phyloP scores from a whole-genome alignment of 73 alveolate species.

The Tetrahymena thermophila region DNA sequence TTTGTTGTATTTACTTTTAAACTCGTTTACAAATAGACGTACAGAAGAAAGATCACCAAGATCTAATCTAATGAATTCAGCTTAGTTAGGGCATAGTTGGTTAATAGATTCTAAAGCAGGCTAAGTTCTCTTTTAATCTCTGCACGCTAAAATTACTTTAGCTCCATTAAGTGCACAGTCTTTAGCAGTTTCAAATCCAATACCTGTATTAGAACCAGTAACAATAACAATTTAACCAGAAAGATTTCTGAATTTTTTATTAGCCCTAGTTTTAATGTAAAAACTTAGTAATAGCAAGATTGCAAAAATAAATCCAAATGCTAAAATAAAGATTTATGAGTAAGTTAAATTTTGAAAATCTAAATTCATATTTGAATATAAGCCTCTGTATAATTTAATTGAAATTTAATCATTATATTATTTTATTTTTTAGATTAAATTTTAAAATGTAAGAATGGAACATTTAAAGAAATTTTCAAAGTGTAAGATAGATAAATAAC shows the following conservation, averaged over 20 bases:
- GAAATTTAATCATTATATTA: too few relatives aligned
- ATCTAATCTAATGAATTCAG: constrained; percentile 9
- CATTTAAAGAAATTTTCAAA: too few relatives aligned
- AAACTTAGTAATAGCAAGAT: neutral
- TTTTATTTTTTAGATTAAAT: too few relatives aligned
- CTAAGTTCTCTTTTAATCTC: neutral
- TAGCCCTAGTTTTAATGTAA: neutral
- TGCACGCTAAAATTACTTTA: constrained; percentile 13
- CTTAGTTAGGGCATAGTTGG: neutral
- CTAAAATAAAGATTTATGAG: neutral
- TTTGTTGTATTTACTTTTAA: neutral
- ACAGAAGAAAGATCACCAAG: neutral
- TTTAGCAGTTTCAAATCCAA: constrained; percentile 14
- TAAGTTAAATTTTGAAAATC: neutral
- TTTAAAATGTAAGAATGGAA: neutral
- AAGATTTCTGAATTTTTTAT: neutral
- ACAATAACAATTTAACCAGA: neutral
- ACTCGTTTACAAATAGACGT: neutral
- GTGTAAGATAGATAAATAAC: too few relatives aligned
- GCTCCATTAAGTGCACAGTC: neutral
- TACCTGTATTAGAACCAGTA: constrained; percentile 22
- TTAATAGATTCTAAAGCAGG: neutral
- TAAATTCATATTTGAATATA: neutral
- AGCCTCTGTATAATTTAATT: too few relatives aligned
- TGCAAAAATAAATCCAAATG: neutral